Base-by-base conservation (phyloP, 805 yeast species). In the Naumovozyma castellii region DNA sequence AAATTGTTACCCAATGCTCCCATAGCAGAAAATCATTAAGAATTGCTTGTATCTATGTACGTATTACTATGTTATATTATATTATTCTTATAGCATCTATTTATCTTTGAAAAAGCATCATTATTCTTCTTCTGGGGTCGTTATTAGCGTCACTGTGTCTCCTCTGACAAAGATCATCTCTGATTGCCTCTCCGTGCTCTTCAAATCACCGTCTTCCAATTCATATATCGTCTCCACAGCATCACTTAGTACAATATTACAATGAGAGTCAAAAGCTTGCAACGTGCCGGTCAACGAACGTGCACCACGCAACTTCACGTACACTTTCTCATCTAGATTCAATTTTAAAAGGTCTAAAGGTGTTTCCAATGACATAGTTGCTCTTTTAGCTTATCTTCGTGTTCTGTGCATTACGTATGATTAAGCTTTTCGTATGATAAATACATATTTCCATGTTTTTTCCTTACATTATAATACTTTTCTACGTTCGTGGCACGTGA, bases 81-180 rank as follows among this genome's bases (percentile, higher is more conserved):
- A n/a, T n/a, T n/a, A n/a, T n/a, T n/a, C n/a, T n/a, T n/a, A n/a
- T n/a, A n/a, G n/a, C n/a, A n/a, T n/a, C n/a, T n/a, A n/a, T n/a
- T n/a, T n/a, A n/a, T n/a, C n/a, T n/a, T n/a, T n/a, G n/a, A n/a
- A n/a, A n/a, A n/a, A n/a, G n/a, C n/a, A n/a, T 29, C 28, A 32
- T 27, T 32, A 40, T 14, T 49, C 49, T 34, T 49, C 58, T 10
- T 56, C 61, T 17, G 70, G 66, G 4, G 79, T 70, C 39, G 82
- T 78, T 39, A 92, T 80, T 50, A 88, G 71, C 37, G 94, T 85
- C 34, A 92, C 97, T 2, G 94, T 79, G 64, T 92, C 98, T n/a
- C 99, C 99, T 67, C 99, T 80, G 13, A 92, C 88, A 64, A 90
- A 90, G 33, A 92, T 78, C 87, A 92, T 84, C 41, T 85, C 95